Base-by-base conservation (phyloP, 2,329 filamentous ascomycete genomes). In the Byssothecium circinans region DNA sequence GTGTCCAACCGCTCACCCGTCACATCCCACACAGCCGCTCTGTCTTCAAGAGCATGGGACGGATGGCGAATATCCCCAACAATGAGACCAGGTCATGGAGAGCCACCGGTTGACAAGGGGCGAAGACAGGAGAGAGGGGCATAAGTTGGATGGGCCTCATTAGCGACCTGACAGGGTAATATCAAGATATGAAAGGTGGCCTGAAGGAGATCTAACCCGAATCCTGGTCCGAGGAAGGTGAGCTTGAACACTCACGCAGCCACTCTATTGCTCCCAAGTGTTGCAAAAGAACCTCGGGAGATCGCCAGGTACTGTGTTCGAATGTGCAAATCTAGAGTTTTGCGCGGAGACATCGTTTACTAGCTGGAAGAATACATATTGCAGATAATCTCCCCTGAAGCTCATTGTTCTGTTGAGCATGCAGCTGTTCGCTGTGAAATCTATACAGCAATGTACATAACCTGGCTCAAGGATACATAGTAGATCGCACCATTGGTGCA, bases 121-220 rank as follows among this genome's bases (percentile, higher is more conserved):
- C 17, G 35, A 19, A 41, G 49, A 49, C 43, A 51, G 52, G 52
- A 52, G 44, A 22, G 41, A 17, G 30, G 37, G 41, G 32, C 23
- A 41, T 43, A 10, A 25, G 41, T 35, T 38, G 32, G 41, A n/a
- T 35, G 20, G 37, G 12, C 22, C 30, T 37, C 39, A 39, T 49
- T 52, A 50, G 35, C 41, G 43, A 46, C 43, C 19, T 19, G 34
- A 8, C 45, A 11, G 35, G 32, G 41, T 41, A 61, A 61, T 63
- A 50, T 60, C 40, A 47, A 32, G 29, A 59, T 39, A 61, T 58
- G 44, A 56, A 43, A 11, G 22, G 8, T 18, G 18, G 18, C 37
- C 23, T 41, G 42, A 46, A 47, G 29, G 12, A 37, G 14, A 38
- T 41, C 37, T 32, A 22, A 41, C 23, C 18, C 52, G 34, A 36